phyloP scores from a whole-genome alignment of 2,329 filamentous ascomycete genomes.

The Keithomyces neogunnii region DNA sequence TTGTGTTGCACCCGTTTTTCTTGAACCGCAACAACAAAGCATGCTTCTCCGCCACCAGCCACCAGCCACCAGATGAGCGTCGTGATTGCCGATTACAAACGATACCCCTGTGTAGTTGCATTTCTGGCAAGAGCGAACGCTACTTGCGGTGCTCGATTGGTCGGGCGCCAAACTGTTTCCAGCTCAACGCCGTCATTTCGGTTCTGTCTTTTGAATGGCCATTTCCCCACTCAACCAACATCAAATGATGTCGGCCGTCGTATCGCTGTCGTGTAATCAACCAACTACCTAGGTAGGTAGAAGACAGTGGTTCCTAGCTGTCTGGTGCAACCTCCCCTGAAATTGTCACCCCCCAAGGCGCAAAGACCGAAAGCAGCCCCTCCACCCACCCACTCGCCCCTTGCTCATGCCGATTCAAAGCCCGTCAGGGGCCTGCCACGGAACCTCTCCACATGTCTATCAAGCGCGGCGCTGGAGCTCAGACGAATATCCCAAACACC shows the following conservation, averaged over 20 bases:
- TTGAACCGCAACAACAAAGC: too few species aligned
- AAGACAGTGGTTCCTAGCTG: too few species aligned
- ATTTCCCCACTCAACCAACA: background rate
- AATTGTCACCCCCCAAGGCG: background rate
- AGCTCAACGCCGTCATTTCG: background rate
- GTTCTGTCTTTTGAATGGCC: background rate
- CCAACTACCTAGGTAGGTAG: background rate
- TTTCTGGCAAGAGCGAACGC: background rate
- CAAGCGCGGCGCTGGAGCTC: background rate
- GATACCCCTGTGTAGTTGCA: too few species aligned
- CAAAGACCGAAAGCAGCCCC: background rate
- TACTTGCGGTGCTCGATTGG: background rate
- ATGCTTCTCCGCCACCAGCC: too few species aligned
- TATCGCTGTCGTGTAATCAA: too few species aligned
- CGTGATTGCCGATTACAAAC: too few species aligned
- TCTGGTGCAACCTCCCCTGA: background rate
- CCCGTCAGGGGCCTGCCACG: constrained; percentile 5
- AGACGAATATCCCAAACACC: background rate
- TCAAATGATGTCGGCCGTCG: background rate
- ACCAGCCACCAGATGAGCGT: too few species aligned
- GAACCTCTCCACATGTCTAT: constrained; percentile 4
- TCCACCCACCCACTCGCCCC: background rate
- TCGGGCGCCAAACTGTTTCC: background rate
- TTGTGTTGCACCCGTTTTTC: too few species aligned
- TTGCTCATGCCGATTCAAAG: background rate